Evolutionary conservation across 371 early-diverging fungal species (phyloP).

Genomic region (Mucor lusitanicus): DNA sequence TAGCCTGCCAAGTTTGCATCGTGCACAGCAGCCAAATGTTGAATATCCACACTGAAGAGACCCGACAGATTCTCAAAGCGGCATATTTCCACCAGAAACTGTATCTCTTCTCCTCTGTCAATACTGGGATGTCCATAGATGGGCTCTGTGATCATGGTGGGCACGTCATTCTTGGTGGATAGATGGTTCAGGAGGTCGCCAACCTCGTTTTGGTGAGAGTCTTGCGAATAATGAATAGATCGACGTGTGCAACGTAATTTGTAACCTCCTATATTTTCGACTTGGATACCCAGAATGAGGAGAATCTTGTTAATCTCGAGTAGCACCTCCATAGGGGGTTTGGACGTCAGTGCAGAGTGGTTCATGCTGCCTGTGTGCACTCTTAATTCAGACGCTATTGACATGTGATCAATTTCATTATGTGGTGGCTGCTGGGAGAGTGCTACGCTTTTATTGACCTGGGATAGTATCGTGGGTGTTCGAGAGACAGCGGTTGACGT

Average conservation of each 20-base stretch:
- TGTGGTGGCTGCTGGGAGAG: not conserved
- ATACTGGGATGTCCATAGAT: conserved; percentile 91
- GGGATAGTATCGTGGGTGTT: not conserved
- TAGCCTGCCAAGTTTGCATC: conserved; percentile 87
- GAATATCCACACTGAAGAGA: conserved; percentile 86
- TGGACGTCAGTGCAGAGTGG: conserved; percentile 69
- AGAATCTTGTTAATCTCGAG: conserved; percentile 66
- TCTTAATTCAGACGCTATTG: conserved; percentile 54
- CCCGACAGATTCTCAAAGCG: conserved; percentile 84
- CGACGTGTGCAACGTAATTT: conserved; percentile 72
- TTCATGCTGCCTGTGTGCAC: conserved; percentile 78
- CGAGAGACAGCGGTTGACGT: not conserved
- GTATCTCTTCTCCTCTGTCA: conserved; percentile 77
- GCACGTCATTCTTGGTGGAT: not conserved
- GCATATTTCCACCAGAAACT: conserved; percentile 87
- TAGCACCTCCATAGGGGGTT: conserved; percentile 70
- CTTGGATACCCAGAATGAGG: conserved; percentile 67
- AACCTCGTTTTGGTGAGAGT: not conserved
- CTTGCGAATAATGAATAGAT: not conserved
- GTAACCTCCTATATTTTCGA: conserved; percentile 66
- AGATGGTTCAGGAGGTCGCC: not conserved
- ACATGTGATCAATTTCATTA: not conserved
- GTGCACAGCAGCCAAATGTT: conserved; percentile 19
- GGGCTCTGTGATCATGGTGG: conserved; percentile 37
- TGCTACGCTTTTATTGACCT: not conserved